Evolutionary conservation across 1,139 yeast species (phyloP).

Genomic region (Hyphopichia wangnamkhiaoensis): DNA sequence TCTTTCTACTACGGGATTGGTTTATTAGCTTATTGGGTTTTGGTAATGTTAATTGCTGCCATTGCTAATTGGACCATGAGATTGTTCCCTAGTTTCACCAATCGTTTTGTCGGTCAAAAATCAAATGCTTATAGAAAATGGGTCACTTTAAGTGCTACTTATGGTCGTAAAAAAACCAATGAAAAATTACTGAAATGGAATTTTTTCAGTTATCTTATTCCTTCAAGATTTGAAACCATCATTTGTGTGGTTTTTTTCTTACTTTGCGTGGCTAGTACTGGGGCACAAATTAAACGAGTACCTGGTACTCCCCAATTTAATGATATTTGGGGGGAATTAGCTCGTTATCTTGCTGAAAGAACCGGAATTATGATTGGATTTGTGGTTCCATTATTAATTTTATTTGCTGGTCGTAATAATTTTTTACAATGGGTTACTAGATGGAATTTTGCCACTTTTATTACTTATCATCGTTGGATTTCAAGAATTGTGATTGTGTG

Average conservation of each 20-base stretch:
- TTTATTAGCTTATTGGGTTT: conserved; percentile 21
- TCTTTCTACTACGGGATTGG: conserved; percentile 19
- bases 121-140: conserved; percentile 36
- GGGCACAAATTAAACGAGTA: conserved; percentile 9
- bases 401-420: conserved; percentile 28
- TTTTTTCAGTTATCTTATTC: conserved; percentile 12
- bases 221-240: conserved; percentile 24
- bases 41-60: conserved; percentile 19
- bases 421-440: conserved; percentile 28
- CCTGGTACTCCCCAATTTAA: conserved; percentile 3
- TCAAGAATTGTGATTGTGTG: conserved; percentile 18
- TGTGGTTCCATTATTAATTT: conserved; percentile 21
- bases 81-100: conserved; percentile 14
- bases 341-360: conserved; percentile 22
- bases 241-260: conserved; percentile 14
- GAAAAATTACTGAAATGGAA: conserved; percentile 15
- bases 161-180: conserved; percentile 22
- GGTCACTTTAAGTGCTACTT: conserved; percentile 43
- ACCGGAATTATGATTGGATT: conserved; percentile 23
- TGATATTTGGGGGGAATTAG: conserved; percentile 9
- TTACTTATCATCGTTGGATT: conserved; percentile 24
- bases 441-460: conserved; percentile 19
- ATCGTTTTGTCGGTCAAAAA: conserved; percentile 14
- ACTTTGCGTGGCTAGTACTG: conserved; percentile 13
- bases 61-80: conserved; percentile 19